These are phyloP conservation scores for Backusella liffmaniae DNA, from an alignment of 192 early-diverging fungal species.

Conservation along the genomic window DNA sequence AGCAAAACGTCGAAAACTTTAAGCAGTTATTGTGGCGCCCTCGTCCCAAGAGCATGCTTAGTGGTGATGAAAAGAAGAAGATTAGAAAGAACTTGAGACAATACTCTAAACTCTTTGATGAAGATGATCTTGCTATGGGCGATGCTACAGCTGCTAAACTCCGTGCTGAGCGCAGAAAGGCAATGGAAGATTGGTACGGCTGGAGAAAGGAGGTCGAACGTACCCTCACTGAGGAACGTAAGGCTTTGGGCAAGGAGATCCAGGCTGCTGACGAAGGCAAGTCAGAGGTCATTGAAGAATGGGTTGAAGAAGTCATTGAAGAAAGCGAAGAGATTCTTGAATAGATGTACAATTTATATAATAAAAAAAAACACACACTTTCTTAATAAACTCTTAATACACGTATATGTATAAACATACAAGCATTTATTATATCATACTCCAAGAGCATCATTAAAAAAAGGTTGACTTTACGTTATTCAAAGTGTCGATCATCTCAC, in stretches of 20 bases:
- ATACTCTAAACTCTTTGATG: conserved; percentile 85
- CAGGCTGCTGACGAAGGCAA: conserved; percentile 54
- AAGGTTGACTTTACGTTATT: not conserved
- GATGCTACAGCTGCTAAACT: conserved; percentile 72
- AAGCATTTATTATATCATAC: not conserved
- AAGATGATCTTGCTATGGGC: conserved; percentile 76
- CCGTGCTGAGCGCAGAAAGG: conserved; percentile 67
- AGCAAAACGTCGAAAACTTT: conserved; percentile 74
- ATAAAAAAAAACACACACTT: not conserved
- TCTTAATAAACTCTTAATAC: conserved; percentile 4
- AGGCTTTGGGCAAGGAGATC: conserved; percentile 50
- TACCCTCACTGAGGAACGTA: conserved; percentile 56
- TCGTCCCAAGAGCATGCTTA: conserved; percentile 80
- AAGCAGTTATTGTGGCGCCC: conserved; percentile 97
- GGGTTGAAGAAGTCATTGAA: conserved; percentile 84
- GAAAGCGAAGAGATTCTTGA: conserved; percentile 80
- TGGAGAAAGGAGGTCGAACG: conserved; percentile 73
- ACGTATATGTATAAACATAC: not conserved
- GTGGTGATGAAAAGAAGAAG: conserved; percentile 75
- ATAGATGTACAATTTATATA: not conserved
- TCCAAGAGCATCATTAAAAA: not conserved
- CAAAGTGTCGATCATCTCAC: not conserved
- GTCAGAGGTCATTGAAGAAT: conserved; percentile 78
- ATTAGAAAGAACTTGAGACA: conserved; percentile 91
- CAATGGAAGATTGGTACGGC: conserved; percentile 80